Evolutionary conservation across 495 filamentous ascomycete genomes (phyloP), one percentile per base, ranked within the genome.

Genomic region (Penicillium flavigenum): DNA sequence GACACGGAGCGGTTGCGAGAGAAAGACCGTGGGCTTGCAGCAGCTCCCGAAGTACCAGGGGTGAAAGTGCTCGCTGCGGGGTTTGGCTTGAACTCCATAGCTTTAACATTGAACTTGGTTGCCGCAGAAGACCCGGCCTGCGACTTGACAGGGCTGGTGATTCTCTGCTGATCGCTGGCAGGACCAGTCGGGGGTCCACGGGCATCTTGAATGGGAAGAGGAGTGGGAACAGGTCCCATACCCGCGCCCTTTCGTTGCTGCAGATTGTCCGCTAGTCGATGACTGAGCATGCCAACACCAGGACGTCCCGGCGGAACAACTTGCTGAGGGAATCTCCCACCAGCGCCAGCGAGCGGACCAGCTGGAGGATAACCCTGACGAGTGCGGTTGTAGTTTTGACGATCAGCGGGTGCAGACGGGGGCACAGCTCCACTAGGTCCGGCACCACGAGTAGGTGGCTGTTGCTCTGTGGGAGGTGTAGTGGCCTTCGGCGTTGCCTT

Each of bases 11-110:
- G 78, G 41, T 76, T 74, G 57, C 78, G 72, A 41, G 74, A 68
- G 59, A 80, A 81, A 2, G 83, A 77, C 48, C 81, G 80, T 11
- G 88, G 86, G 66, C 85, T 91, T 17, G 87, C 88, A 17, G 82
- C 77, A 57, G 76, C 78, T 56, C 49, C 58, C 2, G 59, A 52
- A 61, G 83, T 71, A 38, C 78, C 81, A n/a, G 90, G 91, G 57
- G 82, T 90, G 72, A 96, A 96, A 0, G 87, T 76, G 44, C 78
- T 85, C 4, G 91, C 91, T 39, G 87, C 85, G 9, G 90, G 84
- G 63, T 86, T 92, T 4, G 91, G 91, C 60, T 86, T 84, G 73
- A 96, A 96, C 64, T 95, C 91, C 63, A 85, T 80, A 31, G 88
- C 92, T 48, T 84, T 86, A 2, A 89, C 90, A 62, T 96, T 95